These are phyloP conservation scores for Eucalyptus decipiens DNA, from an alignment of 345 rosid genomes.

Conservation along the genomic window DNA sequence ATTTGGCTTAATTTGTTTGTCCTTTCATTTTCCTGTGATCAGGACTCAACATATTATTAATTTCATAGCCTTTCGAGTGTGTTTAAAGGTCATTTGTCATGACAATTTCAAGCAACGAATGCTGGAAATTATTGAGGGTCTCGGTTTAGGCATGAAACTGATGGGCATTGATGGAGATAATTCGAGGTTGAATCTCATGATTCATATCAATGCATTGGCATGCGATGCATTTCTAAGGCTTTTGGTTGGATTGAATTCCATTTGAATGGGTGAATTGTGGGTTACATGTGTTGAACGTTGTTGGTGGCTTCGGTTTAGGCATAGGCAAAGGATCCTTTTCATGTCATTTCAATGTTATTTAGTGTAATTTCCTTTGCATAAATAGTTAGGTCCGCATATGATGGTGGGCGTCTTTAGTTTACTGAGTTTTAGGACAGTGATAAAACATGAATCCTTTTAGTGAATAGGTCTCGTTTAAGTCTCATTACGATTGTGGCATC, in stretches of 20 bases:
- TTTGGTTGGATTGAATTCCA: background rate
- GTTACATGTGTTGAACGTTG: background rate
- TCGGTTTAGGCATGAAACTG: background rate
- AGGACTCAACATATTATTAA: background rate
- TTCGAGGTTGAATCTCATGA: background rate
- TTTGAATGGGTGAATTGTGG: background rate
- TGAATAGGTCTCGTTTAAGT: background rate
- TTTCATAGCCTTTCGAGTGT: background rate
- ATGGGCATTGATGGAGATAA: background rate
- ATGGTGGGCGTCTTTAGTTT: background rate
- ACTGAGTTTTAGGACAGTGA: background rate
- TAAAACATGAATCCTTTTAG: background rate
- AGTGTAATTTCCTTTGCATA: background rate
- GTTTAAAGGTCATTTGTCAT: background rate
- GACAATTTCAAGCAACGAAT: background rate
- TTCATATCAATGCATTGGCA: background rate
- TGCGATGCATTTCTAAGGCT: background rate
- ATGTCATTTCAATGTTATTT: background rate
- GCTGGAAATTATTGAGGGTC: background rate
- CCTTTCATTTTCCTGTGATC: background rate
- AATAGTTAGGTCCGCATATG: background rate
- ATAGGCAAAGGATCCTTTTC: background rate
- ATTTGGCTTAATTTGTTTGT: background rate
- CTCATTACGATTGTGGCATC: background rate
- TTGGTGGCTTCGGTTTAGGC: background rate